These are phyloP conservation scores for Protostelium mycophagum DNA, from an alignment of 78 protist genomes.

Conservation along the genomic window DNA sequence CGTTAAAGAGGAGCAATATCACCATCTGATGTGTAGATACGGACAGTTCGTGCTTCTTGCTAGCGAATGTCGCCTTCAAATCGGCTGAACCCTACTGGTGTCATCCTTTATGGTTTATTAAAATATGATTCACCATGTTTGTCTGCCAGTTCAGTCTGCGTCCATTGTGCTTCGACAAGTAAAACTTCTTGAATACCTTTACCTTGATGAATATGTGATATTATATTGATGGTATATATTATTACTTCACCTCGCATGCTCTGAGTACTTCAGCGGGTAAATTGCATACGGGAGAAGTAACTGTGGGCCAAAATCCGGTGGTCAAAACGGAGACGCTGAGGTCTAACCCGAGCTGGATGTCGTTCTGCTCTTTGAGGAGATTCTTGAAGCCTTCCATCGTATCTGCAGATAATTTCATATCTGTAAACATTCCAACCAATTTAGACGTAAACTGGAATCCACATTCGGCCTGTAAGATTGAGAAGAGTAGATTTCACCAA, in stretches of 20 bases:
- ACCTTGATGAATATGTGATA: constrained; percentile 16
- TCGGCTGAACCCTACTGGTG: constrained; percentile 80
- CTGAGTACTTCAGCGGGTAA: constrained; percentile 33
- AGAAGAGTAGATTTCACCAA: background rate
- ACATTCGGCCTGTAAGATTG: constrained; percentile 67
- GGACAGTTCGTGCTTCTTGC: constrained; percentile 68
- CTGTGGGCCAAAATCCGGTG: constrained; percentile 91
- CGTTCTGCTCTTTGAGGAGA: constrained; percentile 1
- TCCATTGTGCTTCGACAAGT: constrained; percentile 77
- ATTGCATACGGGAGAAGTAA: constrained; percentile 27
- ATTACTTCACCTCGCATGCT: background rate
- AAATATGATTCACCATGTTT: constrained; percentile 44
- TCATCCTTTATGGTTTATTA: background rate
- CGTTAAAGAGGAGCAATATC: constrained; percentile 82
- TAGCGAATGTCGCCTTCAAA: constrained; percentile 63
- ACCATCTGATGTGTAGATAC: constrained; percentile 85
- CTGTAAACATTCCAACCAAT: constrained; percentile 94
- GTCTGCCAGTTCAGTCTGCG: constrained; percentile 85
- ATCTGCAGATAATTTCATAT: constrained; percentile 80
- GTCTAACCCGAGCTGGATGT: constrained; percentile 9
- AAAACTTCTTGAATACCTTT: constrained; percentile 74
- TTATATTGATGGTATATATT: constrained; percentile 5
- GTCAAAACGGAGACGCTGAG: constrained; percentile 83
- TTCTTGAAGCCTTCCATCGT: constrained; percentile 57
- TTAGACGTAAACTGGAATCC: constrained; percentile 90